Base-by-base conservation (phyloP, 148 eudicot species). In the Arbutus unedo region DNA sequence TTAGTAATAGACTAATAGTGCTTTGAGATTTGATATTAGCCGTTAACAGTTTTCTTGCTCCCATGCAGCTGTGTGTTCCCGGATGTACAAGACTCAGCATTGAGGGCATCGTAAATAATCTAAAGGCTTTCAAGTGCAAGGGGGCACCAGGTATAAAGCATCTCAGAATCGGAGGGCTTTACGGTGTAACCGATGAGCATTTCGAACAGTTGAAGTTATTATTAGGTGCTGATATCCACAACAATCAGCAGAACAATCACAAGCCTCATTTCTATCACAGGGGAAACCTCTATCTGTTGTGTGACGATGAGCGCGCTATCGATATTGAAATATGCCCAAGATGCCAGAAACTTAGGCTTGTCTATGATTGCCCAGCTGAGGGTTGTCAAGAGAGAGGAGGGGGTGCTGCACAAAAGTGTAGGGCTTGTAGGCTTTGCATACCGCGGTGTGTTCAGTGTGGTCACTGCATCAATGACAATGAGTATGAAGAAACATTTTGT, bases 311-410 rank as follows among this genome's bases (percentile, higher is more conserved):
- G 62, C 96, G 98, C 41, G 86, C 93, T 5, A 88, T 97, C 31
- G 99, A 97, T 85, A 85, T 97, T 67, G 98, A 93, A 78, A 74
- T 78, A 81, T 97, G 99, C 81, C 97, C 96, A 43, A 86, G 85
- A 82, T 97, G 98, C 85, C 90, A 92, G 79, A 89, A 90, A 51
- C 64, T 85, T 74, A 92, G 89, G 86, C 81, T 94, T 41, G 91
- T 94, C 3, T 97, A 93, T 85, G 97, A 94, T 85, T 94, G 99
- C 76, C 92, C 99, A 5, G 83, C 87, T 8, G 91, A 90, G 81
- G 85, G 86, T 44, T 93, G 98, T 68, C 91, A 83, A 83, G 90
- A 79, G 66, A 86, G 90, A 82, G 87, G 4, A 14, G 38, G 89
- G 67, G 83, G 81, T 21, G 50, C 67, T 15, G 38, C 83, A 51